Conservation (phyloP, 2,329 filamentous ascomycete genomes). For the Coleophoma cylindrospora region DNA sequence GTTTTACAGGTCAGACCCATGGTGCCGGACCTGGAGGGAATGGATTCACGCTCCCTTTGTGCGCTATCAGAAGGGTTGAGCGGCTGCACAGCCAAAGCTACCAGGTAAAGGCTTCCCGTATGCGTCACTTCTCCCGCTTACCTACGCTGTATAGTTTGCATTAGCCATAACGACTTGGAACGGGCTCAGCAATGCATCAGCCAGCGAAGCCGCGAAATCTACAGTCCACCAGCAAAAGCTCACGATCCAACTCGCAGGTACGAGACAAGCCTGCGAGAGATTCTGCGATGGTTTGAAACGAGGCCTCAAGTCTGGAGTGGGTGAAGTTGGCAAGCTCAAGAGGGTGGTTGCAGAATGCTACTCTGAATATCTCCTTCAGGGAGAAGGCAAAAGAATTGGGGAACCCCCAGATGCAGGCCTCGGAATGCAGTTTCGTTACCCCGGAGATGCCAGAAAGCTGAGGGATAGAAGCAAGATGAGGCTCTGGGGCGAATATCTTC, state of each 20-base stretch:
- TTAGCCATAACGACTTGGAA: slow-evolving; percentile 96
- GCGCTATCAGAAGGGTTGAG: slow-evolving; percentile 86
- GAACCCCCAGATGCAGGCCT: slow-evolving; percentile 86
- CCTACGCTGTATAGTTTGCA: slow-evolving; percentile 58
- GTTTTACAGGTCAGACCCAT: slow-evolving; percentile 89
- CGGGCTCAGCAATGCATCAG: slow-evolving; percentile 50
- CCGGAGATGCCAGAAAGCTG: slow-evolving; percentile 89
- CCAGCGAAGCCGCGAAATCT: slow-evolving; percentile 39
- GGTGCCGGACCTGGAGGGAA: slow-evolving; percentile 90
- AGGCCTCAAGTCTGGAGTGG: slow-evolving; percentile 79
- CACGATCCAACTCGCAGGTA: slow-evolving; percentile 86
- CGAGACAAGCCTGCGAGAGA: slow-evolving; percentile 81
- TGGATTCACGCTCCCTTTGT: slow-evolving; percentile 91
- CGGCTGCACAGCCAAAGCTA: slow-evolving; percentile 89
- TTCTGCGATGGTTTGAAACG: slow-evolving; percentile 96
- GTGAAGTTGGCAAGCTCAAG: slow-evolving; percentile 80
- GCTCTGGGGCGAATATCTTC: slow-evolving; percentile 92
- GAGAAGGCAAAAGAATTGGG: slow-evolving; percentile 55
- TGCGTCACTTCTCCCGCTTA: slow-evolving; percentile 17
- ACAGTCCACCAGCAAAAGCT: slow-evolving; percentile 69
- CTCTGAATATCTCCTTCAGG: slow-evolving; percentile 73
- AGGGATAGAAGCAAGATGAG: slow-evolving; percentile 96
- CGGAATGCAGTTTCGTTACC: slow-evolving; percentile 89
- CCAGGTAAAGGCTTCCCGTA: slow-evolving; percentile 39
- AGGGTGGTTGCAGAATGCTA: slow-evolving; percentile 81